phyloP scores from a whole-genome alignment of 2,329 filamentous ascomycete species.

The Fusarium praegraminearum region DNA sequence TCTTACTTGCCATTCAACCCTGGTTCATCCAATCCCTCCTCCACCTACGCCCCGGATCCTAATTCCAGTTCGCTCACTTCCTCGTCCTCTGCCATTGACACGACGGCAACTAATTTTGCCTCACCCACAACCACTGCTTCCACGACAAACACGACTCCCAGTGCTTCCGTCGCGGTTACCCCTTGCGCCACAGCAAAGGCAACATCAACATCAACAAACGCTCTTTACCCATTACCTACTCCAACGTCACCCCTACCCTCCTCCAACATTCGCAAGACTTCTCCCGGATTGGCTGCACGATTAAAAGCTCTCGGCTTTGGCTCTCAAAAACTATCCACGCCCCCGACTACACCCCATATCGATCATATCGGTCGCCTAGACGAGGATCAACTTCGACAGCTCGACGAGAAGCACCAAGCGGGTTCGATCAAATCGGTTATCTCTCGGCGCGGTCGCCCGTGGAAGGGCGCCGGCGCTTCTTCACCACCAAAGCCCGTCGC shows the following conservation, averaged over 20 bases:
- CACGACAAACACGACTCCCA: slow-evolving; percentile 29
- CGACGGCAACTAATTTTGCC: slow-evolving; percentile 39
- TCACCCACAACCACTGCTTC: slow-evolving; percentile 30
- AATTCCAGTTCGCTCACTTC: slow-evolving; percentile 45
- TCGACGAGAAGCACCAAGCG: slow-evolving; percentile 75
- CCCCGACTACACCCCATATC: slow-evolving; percentile 45
- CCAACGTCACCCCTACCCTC: slow-evolving; percentile 46
- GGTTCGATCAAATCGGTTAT: slow-evolving; percentile 64
- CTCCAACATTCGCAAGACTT: slow-evolving; percentile 65
- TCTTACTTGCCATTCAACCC: slow-evolving; percentile 47
- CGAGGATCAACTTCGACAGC: slow-evolving; percentile 75
- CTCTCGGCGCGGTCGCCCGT: slow-evolving; percentile 76
- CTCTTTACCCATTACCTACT: slow-evolving; percentile 38
- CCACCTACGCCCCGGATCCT: slow-evolving; percentile 41
- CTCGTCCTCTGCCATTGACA: slow-evolving; percentile 37
- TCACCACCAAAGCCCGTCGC: slow-evolving; percentile 46
- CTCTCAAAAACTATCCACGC: slow-evolving; percentile 54
- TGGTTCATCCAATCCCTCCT: slow-evolving; percentile 46
- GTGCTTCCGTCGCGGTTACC: slow-evolving; percentile 39
- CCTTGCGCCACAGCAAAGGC: slow-evolving; percentile 40
- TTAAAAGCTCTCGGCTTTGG: slow-evolving; percentile 74
- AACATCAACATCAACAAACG: slow-evolving; percentile 44
- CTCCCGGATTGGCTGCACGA: slow-evolving; percentile 73
- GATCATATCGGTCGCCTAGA: slow-evolving; percentile 75
- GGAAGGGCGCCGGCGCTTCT: slow-evolving; percentile 71